These are phyloP conservation scores for Leccinum aurantiacum DNA, from an alignment of 768 basidiomycete genomes.

Conservation along the genomic window DNA sequence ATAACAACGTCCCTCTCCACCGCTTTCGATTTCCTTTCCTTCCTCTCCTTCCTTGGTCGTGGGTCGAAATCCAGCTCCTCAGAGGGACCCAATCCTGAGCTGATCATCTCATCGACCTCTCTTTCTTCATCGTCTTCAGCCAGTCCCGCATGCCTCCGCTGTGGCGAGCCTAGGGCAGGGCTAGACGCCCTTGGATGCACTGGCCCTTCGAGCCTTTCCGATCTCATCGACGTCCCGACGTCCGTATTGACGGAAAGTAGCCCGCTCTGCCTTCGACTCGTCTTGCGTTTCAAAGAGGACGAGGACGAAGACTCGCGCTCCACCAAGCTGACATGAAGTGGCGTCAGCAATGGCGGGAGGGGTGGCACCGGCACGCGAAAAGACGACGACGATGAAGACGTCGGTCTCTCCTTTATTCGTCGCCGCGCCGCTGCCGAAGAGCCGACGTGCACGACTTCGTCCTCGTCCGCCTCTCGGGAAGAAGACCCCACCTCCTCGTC, in stretches of 20 bases:
- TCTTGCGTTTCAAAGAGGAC: constrained; percentile 26
- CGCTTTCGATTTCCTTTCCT: constrained; percentile 28
- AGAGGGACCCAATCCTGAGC: constrained; percentile 10
- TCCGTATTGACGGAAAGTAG: constrained; percentile 46
- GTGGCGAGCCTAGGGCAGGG: constrained; percentile 66
- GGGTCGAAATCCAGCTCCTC: constrained; percentile 20
- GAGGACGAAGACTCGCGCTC: constrained; percentile 28
- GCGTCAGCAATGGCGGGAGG: constrained; percentile 37
- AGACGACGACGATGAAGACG: constrained; percentile 22
- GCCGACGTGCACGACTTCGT: constrained; percentile 38
- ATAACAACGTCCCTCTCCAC: constrained; percentile 19
- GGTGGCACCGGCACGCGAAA: constrained; percentile 51
- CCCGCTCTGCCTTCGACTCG: constrained; percentile 46
- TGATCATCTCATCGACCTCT: constrained; percentile 32
- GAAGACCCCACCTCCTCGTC: constrained; percentile 58
- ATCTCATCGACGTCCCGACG: constrained; percentile 30
- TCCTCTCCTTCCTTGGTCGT: constrained; percentile 46
- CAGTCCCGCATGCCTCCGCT: constrained; percentile 52
- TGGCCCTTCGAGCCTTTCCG: constrained; percentile 31
- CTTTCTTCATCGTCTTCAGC: constrained; percentile 60
- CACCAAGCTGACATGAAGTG: constrained; percentile 36
- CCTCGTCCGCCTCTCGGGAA: constrained; percentile 40
- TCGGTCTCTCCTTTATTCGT: constrained; percentile 48
- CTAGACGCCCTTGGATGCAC: constrained; percentile 58
- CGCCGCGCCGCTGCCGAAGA: constrained; percentile 37